Evolutionary conservation across 192 early-diverging fungal genomes (phyloP).

Genomic region (Oehlia diaphana): DNA sequence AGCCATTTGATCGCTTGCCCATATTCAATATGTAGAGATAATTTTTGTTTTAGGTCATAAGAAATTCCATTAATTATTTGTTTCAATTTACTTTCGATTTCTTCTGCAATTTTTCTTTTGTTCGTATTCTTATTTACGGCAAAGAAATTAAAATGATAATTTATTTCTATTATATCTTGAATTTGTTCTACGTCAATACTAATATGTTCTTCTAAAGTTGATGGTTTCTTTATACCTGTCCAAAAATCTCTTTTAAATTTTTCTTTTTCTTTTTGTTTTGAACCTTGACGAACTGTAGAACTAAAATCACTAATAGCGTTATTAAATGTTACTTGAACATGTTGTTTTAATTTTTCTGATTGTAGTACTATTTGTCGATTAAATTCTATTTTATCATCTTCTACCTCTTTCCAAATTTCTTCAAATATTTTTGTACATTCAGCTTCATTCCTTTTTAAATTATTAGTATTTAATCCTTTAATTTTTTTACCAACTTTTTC

Average conservation of each 20-base stretch:
- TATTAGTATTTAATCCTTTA: neutral
- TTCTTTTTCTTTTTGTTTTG: neutral
- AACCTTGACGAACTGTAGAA: neutral
- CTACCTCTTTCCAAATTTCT: constrained; percentile 1
- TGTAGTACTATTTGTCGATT: neutral
- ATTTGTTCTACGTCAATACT: neutral
- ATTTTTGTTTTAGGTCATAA: neutral
- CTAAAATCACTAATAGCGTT: neutral
- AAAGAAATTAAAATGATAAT: too few relatives aligned
- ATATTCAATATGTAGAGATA: constrained; percentile 1
- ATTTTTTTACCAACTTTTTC: neutral
- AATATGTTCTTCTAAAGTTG: neutral
- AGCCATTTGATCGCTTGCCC: neutral
- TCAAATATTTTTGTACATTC: neutral
- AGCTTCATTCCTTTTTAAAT: neutral
- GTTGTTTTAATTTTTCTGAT: neutral
- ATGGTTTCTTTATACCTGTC: neutral
- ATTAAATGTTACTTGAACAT: neutral
- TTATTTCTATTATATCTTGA: neutral
- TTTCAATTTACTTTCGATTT: neutral
- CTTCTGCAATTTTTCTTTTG: neutral
- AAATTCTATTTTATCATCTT: neutral
- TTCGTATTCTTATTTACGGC: neutral
- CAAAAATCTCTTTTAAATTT: constrained; percentile 9
- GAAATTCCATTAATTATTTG: neutral